These are phyloP conservation scores for Petunia axillaris DNA, from an alignment of 257 asterid species.

Conservation along the genomic window DNA sequence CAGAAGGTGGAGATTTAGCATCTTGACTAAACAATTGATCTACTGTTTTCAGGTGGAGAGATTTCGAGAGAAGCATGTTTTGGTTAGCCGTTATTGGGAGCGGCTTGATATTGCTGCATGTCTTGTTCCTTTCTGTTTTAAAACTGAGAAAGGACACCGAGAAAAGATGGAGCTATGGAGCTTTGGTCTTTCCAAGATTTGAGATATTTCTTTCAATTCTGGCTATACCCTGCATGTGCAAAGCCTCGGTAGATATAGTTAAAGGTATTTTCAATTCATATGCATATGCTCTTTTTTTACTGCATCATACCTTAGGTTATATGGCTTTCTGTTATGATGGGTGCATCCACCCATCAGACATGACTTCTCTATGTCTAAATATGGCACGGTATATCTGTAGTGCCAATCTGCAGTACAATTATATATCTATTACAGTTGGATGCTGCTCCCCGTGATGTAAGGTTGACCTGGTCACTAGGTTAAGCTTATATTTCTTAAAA, in stretches of 20 bases:
- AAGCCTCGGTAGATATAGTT: conserved; percentile 68
- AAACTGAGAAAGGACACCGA: conserved; percentile 49
- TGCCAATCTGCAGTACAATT: not conserved
- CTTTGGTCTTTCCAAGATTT: conserved; percentile 72
- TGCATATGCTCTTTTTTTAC: not conserved
- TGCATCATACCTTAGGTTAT: not conserved
- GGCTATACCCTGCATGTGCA: conserved; percentile 75
- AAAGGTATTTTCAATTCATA: conserved; percentile 52
- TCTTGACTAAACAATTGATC: not conserved
- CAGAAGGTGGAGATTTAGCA: conserved; percentile 8
- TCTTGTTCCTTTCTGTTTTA: conserved; percentile 51
- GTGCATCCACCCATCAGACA: not conserved
- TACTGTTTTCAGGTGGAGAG: conserved; percentile 73
- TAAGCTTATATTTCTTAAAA: not conserved
- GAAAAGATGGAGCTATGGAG: conserved; percentile 59
- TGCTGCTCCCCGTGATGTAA: not conserved
- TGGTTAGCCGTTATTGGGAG: conserved; percentile 75
- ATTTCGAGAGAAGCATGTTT: conserved; percentile 83
- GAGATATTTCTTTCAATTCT: conserved; percentile 79
- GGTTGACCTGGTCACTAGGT: not conserved
- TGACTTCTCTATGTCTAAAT: not conserved
- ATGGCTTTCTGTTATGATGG: not conserved
- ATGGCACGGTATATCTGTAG: not conserved
- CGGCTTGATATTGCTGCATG: conserved; percentile 61
- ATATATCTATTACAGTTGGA: conserved; percentile 9